These are phyloP conservation scores for Xylariales sp. DNA, from an alignment of 2,329 filamentous ascomycete species.

Conservation along the genomic window DNA sequence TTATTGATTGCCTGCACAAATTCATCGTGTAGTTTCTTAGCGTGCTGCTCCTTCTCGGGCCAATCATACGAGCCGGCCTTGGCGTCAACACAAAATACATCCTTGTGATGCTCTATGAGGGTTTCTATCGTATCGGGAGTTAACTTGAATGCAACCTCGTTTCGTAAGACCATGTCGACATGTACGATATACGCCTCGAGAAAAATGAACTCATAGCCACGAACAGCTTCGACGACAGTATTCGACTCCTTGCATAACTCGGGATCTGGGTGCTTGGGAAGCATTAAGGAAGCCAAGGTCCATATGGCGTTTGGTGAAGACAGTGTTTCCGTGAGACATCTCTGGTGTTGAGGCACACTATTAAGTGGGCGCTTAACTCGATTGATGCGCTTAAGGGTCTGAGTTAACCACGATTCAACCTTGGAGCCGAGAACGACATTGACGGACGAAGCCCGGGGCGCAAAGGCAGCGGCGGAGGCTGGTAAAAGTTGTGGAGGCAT, in stretches of 20 bases:
- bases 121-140: slow-evolving; percentile 93
- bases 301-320: slow-evolving; percentile 92
- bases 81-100: slow-evolving; percentile 90
- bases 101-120: slow-evolving; percentile 95
- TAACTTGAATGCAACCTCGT: slow-evolving; percentile 98
- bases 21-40: slow-evolving; percentile 97
- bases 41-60: slow-evolving; percentile 94
- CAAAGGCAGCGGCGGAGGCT: slow-evolving; percentile 95
- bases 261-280: slow-evolving; percentile 87
- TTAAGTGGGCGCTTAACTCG: slow-evolving; percentile 96
- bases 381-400: slow-evolving; percentile 96
- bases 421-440: slow-evolving; percentile 94
- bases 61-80: slow-evolving; percentile 92
- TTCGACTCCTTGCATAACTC: slow-evolving; percentile 86
- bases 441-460: slow-evolving; percentile 87
- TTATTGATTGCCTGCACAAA: slow-evolving; percentile 97
- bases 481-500: slow-evolving; percentile 96
- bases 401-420: slow-evolving; percentile 95
- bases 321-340: slow-evolving; percentile 93
- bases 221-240: slow-evolving; percentile 85
- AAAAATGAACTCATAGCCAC: slow-evolving; percentile 93
- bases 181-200: slow-evolving; percentile 98
- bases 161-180: slow-evolving; percentile 97
- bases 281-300: slow-evolving; percentile 92
- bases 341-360: slow-evolving; percentile 93